Percentiles rank a stretch among this genome's conserved stretches.
These are phyloP conservation scores for Escallonia rubra DNA, from an alignment of 129 eudicot genomes.

Conservation along the genomic window DNA sequence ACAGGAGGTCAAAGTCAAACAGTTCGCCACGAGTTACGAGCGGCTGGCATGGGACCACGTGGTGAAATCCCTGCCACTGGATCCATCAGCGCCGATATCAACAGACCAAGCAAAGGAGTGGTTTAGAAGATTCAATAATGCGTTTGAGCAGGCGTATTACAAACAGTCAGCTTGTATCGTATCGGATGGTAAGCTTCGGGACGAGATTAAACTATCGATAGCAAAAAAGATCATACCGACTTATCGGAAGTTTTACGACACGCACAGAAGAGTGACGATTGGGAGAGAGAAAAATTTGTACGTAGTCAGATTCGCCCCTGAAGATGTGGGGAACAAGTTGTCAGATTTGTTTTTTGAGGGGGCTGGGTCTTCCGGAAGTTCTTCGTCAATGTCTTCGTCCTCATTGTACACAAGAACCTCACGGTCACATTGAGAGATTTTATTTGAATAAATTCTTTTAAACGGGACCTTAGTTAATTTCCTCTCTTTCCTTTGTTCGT, in stretches of 20 bases:
- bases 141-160: constrained; percentile 51
- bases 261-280: constrained; percentile 13
- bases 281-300: constrained; percentile 21
- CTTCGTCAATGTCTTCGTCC: constrained; percentile 15
- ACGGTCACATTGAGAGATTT: neutral
- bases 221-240: constrained; percentile 35
- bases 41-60: constrained; percentile 63
- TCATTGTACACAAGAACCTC: neutral
- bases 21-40: constrained; percentile 50
- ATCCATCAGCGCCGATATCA: constrained; percentile 21
- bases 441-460: neutral
- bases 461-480: too few relatives aligned
- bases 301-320: constrained; percentile 54
- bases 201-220: constrained; percentile 48
- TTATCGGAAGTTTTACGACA: constrained; percentile 49
- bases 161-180: constrained; percentile 49
- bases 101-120: constrained; percentile 35
- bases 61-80: constrained; percentile 30
- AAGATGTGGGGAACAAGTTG: constrained; percentile 38
- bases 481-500: too few relatives aligned
- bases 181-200: constrained; percentile 55
- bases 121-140: constrained; percentile 37
- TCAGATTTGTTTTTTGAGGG: constrained; percentile 58
- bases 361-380: constrained; percentile 11
- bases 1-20: constrained; percentile 50